phyloP scores from a whole-genome alignment of 208 protist genomes.

The Leishmania aethiopica region DNA sequence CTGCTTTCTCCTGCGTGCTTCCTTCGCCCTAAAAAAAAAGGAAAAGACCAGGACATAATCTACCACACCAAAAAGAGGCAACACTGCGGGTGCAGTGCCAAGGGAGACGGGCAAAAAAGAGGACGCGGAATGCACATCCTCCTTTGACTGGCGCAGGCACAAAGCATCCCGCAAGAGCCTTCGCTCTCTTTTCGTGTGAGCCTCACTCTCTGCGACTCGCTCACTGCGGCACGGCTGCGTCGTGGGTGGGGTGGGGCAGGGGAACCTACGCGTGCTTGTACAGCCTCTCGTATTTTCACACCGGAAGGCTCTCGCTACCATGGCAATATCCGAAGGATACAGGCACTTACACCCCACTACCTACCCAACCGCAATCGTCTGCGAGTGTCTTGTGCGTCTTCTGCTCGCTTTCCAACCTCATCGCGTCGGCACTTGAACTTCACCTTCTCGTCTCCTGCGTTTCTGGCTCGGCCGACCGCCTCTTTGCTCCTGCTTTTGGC shows the following conservation, averaged over 20 bases:
- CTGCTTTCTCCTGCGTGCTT: background rate
- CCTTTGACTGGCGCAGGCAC: background rate
- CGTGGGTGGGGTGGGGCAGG: no score
- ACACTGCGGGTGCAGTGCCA: background rate
- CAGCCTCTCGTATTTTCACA: background rate
- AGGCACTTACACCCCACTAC: background rate
- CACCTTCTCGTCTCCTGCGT: background rate
- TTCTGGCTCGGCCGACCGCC: background rate
- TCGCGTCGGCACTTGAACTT: background rate
- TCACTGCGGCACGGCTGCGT: background rate
- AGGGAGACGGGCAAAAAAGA: background rate
- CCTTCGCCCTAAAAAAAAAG: background rate
- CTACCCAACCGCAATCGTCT: background rate
- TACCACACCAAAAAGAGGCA: background rate
- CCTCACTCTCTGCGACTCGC: background rate
- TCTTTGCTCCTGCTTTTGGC: background rate
- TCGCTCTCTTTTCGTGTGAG: background rate
- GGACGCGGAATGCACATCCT: no score
- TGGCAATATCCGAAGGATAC: background rate
- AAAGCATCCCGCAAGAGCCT: background rate
- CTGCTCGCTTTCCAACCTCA: background rate
- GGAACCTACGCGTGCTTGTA: background rate
- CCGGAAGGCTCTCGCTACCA: background rate
- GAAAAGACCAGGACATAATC: background rate
- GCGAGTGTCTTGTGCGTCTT: background rate